Base-by-base conservation (phyloP, 805 yeast species). In the Kuraishia hungarica region DNA sequence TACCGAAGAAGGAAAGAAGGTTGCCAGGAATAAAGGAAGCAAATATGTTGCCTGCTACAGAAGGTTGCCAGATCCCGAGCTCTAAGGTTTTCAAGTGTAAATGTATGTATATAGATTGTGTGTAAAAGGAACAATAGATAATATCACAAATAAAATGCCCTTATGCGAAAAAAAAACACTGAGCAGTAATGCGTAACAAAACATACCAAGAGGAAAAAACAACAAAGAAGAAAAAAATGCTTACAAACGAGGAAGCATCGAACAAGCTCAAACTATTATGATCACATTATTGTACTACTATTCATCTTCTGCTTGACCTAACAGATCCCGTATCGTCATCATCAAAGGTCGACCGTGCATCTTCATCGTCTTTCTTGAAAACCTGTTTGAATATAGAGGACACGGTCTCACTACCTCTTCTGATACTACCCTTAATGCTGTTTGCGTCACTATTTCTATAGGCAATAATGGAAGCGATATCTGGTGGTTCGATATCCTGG, bases 1-100 rank as follows among this genome's bases (percentile, higher is more conserved):
- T n/a, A 94, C 99, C 1, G 99, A 94, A 71, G 99, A 94, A 71
- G 99, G 99, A 56, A 92, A 94, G 72, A 94, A 94, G 71, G 99
- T 94, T 43, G 86, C 84, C 51, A 82, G 99, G 65, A 94, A 94
- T 67, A 79, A 86, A 48, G 99, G 99, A 29, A 76, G 75, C 59
- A 94, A 94, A 68, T 94, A 77, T 70, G 79, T 91, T 39, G 97
- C 97, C 21, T 94, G 98, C 65, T 92, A 84, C 68, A 81, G 75
- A 69, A 80, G 96, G 68, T 68, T 87, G 53, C 84, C 89, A 51
- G 77, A 78, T 55, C 90, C 89, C 22, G 74, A 66, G 48, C 51
- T 64, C 48, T 61, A 39, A 49, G 8, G 17, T 35, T 10, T n/a
- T 6, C 11, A 39, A n/a, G n/a, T n/a, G n/a, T n/a, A 13, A 8